These are phyloP conservation scores for Coemansia sp. DNA, from an alignment of 192 early-diverging fungal genomes.

Conservation along the genomic window DNA sequence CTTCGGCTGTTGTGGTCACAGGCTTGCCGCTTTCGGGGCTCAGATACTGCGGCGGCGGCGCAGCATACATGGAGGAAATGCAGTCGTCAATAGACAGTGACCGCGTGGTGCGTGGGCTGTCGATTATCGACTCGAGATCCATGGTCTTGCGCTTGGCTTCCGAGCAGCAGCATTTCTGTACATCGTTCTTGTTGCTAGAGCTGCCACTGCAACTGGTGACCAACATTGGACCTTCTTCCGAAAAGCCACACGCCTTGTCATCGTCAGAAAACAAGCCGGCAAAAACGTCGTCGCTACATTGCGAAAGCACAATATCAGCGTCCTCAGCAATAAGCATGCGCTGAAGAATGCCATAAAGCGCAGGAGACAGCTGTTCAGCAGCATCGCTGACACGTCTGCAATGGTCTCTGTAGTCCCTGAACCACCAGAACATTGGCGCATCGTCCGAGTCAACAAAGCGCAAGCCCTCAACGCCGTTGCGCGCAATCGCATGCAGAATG, in stretches of 20 bases:
- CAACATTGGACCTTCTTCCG: conserved; percentile 2
- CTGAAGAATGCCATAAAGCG: conserved; percentile 31
- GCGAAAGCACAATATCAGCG: conserved; percentile 29
- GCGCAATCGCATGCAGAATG: conserved; percentile 58
- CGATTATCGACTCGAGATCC: conserved; percentile 49
- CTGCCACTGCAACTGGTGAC: background rate
- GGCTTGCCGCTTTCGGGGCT: conserved; percentile 9
- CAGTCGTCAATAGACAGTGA: conserved; percentile 52
- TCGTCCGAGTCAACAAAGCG: conserved; percentile 57
- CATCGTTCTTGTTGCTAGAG: background rate
- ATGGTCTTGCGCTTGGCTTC: conserved; percentile 9
- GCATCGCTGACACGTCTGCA: conserved; percentile 27
- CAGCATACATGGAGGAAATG: conserved; percentile 38
- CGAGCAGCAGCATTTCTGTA: background rate
- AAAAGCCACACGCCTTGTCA: conserved; percentile 6
- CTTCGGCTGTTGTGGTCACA: conserved; percentile 9
- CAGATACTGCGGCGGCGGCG: conserved; percentile 15
- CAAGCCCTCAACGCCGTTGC: conserved; percentile 58
- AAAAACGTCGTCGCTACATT: conserved; percentile 12
- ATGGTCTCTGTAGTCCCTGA: conserved; percentile 51
- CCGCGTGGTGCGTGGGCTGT: conserved; percentile 42
- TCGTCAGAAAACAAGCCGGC: background rate
- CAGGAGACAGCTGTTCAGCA: conserved; percentile 7
- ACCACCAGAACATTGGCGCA: conserved; percentile 61
- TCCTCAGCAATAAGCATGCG: conserved; percentile 44